These are phyloP conservation scores for Excoecaria cochinchinensis DNA, from an alignment of 345 rosid species.

Conservation along the genomic window DNA sequence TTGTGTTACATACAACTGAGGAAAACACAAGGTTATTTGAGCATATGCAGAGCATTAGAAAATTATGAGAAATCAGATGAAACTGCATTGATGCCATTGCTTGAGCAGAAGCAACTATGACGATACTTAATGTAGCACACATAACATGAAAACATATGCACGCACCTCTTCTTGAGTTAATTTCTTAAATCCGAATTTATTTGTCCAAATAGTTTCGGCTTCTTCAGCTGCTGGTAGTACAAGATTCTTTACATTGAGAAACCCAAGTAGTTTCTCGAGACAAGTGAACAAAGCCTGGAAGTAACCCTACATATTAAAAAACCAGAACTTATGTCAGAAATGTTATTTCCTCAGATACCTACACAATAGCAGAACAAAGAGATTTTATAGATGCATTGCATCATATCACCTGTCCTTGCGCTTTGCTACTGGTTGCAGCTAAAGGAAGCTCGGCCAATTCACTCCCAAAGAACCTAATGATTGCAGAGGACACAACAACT, in stretches of 20 bases:
- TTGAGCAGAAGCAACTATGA: too few relatives aligned
- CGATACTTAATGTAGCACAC: not conserved
- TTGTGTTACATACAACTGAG: too few relatives aligned
- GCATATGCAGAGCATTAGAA: too few relatives aligned
- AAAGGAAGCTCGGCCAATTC: slow-evolving; percentile 93
- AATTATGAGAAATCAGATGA: too few relatives aligned
- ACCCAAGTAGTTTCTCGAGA: slow-evolving; percentile 65
- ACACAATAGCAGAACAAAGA: not conserved
- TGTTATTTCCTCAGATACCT: not conserved
- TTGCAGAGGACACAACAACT: slow-evolving; percentile 74
- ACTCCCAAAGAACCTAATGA: slow-evolving; percentile 71
- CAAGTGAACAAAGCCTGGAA: slow-evolving; percentile 76
- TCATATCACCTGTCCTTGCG: slow-evolving; percentile 65
- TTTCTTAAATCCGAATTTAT: slow-evolving; percentile 69
- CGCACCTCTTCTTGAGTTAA: slow-evolving; percentile 63
- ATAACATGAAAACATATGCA: not conserved
- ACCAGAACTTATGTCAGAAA: not conserved
- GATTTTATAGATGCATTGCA: not conserved
- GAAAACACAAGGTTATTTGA: too few relatives aligned
- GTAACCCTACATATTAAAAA: slow-evolving; percentile 62
- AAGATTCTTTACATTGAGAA: slow-evolving; percentile 59
- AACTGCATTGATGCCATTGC: too few relatives aligned
- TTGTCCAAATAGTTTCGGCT: slow-evolving; percentile 88
- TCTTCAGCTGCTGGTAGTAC: slow-evolving; percentile 90
- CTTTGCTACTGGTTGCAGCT: slow-evolving; percentile 70